phyloP scores from a whole-genome alignment of 2,329 filamentous ascomycete species.

The Penicillium glabrum region DNA sequence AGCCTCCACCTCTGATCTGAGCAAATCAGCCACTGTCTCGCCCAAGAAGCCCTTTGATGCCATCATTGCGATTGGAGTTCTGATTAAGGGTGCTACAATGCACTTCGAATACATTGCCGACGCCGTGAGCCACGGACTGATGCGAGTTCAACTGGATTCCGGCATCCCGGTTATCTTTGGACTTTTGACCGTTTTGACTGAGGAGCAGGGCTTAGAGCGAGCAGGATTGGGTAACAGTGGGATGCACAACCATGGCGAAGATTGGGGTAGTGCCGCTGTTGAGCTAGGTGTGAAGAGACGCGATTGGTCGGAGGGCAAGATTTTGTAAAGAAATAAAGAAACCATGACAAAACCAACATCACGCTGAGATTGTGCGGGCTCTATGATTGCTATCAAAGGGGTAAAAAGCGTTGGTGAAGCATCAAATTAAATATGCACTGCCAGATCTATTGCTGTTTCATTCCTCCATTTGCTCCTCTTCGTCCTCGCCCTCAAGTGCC shows the following conservation, averaged over 20 bases:
- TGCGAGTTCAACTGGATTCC: slow-evolving; percentile 88
- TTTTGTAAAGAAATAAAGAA: slow-evolving; percentile 35
- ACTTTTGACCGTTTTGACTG: slow-evolving; percentile 80
- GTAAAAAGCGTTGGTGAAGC: slow-evolving; percentile 2
- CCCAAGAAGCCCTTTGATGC: slow-evolving; percentile 73
- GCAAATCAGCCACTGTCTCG: slow-evolving; percentile 43
- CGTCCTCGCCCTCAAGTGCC: slow-evolving; percentile 81
- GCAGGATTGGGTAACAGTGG: slow-evolving; percentile 66
- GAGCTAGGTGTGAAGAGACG: slow-evolving; percentile 88
- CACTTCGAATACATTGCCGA: slow-evolving; percentile 99
- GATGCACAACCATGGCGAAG: slow-evolving; percentile 89
- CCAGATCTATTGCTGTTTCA: slow-evolving; percentile 47
- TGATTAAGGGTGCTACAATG: slow-evolving; percentile 99
- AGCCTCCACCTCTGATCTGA: slow-evolving; percentile 67
- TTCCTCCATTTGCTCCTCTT: slow-evolving; percentile 88
- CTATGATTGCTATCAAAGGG: not conserved
- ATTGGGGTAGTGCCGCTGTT: slow-evolving; percentile 93
- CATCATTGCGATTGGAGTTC: slow-evolving; percentile 88
- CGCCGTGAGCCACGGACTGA: slow-evolving; percentile 83
- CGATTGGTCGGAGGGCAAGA: slow-evolving; percentile 74
- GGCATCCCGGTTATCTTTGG: slow-evolving; percentile 91
- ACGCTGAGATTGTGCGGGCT: not conserved
- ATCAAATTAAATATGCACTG: slow-evolving; percentile 18
- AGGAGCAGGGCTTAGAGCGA: slow-evolving; percentile 82
- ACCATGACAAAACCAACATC: not conserved